Evolutionary conservation across 208 protist species (phyloP), one percentile per base, ranked within the genome.

Genomic region (Leishmania guyanensis): DNA sequence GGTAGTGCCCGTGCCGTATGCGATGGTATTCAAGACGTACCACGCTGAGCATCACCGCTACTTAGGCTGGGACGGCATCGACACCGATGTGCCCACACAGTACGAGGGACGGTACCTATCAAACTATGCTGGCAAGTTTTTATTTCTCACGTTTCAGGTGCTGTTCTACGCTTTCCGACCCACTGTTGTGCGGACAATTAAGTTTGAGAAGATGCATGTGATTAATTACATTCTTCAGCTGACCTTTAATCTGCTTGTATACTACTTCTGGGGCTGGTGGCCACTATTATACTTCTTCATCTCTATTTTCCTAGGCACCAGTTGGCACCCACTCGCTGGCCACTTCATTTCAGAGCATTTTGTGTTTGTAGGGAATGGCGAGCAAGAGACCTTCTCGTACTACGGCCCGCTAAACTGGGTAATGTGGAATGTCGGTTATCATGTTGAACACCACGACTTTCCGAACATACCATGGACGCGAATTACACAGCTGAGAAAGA

Each of bases 371-470:
- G 87, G 85, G 20, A 79, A 91, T 16, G 90, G 94, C 46, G 86
- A 84, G n/a, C 89, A 96, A 78, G 96, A 99, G 89, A 99, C 98
- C 14, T 99, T 99, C 83, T 99, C 97, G 9, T 99, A 99, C 86
- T 99, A 99, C 88, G 98, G 98, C 36, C 81, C 85, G 10, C 82
- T 97, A 26, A 99, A 99, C 88, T 91, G 75, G 72, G 50, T 99
- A 36, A 89, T 85, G 75, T 99, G 97, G 87, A 99, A 98, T 80
- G 94, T 96, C 1, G 97, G 98, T 26, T 99, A 99, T 88, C 98
- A 99, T 86, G 98, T 98, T 50, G 98, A 99, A 90, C 98, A 99
- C 87, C 98, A 99, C 84, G 98, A 99, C 86, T 99, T 99, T 81
- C 97, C 98, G n/a, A 93, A 96, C 81, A 94, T 99, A 77, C 92